Base-by-base conservation (phyloP, 495 filamentous ascomycete genomes). In the Sordaria brevicollis region DNA sequence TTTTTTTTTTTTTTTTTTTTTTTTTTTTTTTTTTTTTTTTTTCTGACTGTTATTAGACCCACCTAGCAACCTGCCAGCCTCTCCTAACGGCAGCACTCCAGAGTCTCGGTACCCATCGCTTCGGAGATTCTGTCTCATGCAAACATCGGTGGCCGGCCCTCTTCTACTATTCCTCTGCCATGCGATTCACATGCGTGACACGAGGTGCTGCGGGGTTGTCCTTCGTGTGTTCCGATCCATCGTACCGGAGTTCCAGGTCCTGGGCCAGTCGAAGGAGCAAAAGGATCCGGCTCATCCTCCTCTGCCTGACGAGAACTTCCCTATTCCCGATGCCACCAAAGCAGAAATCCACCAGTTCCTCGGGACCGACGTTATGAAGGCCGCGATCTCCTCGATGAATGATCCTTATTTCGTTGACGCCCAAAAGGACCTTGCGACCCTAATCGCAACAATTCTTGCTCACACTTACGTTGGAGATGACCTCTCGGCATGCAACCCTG, bases 391-490 rank as follows among this genome's bases (percentile, higher is more conserved):
- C 25, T 94, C 92, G 15, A 86, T 99, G 35, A 90, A 98, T 78
- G 95, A 98, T 68, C 88, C 93, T 1, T 97, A 98, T 76, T 98
- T 98, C 74, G 94, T 97, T 43, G 95, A 99, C 69, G 87, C 94
- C 75, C 95, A 99, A 75, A 96, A 93, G 78, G 95, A 98, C 38
- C 86, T 98, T 10, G 95, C 93, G 15, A 85, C 89, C 37, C 85
- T 97, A 5, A 97, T 99, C 73, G 93, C 93, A 2, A 86, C 89
- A 6, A 95, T 97, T 68, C 85, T 96, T 76, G 83, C 89, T 5
- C 82, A 90, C 29, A 97, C 97, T 76, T 62, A 25, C 49, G 25
- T 62, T 1, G 25, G 25, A 11, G 49, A 62, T 31, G 49, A 62
- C 1, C 7, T 62, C 49, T 87, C 83, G 6, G 81, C 83, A 2